phyloP scores from a whole-genome alignment of 208 protist species.

The Trypanosoma congolense region DNA sequence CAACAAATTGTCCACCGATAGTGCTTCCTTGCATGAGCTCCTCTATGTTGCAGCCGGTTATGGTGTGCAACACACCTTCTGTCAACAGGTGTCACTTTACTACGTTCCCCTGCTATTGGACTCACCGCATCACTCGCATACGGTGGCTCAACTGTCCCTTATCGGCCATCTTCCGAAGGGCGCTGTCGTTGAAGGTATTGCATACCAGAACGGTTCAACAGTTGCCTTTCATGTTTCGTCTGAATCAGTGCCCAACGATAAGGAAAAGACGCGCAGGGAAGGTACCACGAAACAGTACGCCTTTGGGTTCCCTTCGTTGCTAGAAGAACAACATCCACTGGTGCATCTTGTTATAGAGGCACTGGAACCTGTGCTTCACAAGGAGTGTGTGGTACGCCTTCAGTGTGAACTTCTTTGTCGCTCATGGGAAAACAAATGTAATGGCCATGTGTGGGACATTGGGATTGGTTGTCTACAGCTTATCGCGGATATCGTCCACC shows the following conservation, averaged over 20 bases:
- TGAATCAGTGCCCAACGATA: background rate
- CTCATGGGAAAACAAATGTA: conserved; percentile 26
- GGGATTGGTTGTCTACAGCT: conserved; percentile 15
- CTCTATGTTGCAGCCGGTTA: conserved; percentile 44
- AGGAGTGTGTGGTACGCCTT: conserved; percentile 25
- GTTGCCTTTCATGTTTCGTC: conserved; percentile 16
- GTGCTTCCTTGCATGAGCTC: conserved; percentile 54
- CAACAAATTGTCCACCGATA: conserved; percentile 35
- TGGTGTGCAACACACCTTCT: conserved; percentile 58
- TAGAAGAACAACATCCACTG: conserved; percentile 37
- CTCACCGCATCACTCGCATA: conserved; percentile 9
- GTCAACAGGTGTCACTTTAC: conserved; percentile 55
- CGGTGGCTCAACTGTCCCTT: conserved; percentile 19
- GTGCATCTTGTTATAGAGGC: conserved; percentile 44
- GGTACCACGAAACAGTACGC: background rate
- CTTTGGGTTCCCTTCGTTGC: conserved; percentile 33
- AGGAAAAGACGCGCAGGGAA: background rate
- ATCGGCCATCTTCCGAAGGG: conserved; percentile 9
- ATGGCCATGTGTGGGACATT: conserved; percentile 21
- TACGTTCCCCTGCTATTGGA: conserved; percentile 30
- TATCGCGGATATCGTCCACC: conserved; percentile 19
- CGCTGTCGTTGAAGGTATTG: conserved; percentile 8
- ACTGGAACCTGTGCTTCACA: conserved; percentile 41
- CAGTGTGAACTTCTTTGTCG: conserved; percentile 46
- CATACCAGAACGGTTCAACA: conserved; percentile 20